Evolutionary conservation across 2,329 filamentous ascomycete genomes (phyloP), one percentile per base, ranked within the genome.

Genomic region (Fusarium nematophilum): DNA sequence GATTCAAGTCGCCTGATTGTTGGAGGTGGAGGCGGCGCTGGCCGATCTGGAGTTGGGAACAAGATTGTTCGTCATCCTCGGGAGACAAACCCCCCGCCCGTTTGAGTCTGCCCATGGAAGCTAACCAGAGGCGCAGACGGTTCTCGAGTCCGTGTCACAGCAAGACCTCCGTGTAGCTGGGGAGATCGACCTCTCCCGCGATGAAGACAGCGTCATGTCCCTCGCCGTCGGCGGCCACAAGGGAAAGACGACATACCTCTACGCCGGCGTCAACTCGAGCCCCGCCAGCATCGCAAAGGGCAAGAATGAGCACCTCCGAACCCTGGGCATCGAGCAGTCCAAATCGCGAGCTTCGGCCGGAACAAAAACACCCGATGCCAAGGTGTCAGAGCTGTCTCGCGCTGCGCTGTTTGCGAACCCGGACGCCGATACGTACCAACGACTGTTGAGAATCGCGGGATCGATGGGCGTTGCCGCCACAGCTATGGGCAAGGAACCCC

Each of bases 181-280:
- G 62, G 91, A 96, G 66, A 82, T 94, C 70, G 87, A 92, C 55
- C 86, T 97, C 42, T 90, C 90, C 59, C 84, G 87, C 66, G 87
- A 93, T 71, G 93, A 97, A 78, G 94, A 98, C 76, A 96, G 90
- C 52, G 91, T 96, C 54, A 92, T 90, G 63, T 93, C 90, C 49
- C 82, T 97, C 43, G 92, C 88, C 34, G 86, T 90, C 46, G 87
- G 92, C 63, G 83, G 78, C 71, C 83, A 70, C 75, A 84, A 79
- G 75, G 80, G 79, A 44, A 87, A 82, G 67, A 80, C 70, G 40
- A 85, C 84, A 18, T 73, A 81, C 36, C 38, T 79, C 47, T 88
- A 91, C 64, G 91, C 93, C 21, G 93, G 93, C 48, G 89, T 97
- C 77, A 97, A 97, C 74, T 93, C 92, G 55, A 90, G 89, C 54